phyloP scores from a whole-genome alignment of 352 stramenopile species.

The Elongisporangium undulatum region DNA sequence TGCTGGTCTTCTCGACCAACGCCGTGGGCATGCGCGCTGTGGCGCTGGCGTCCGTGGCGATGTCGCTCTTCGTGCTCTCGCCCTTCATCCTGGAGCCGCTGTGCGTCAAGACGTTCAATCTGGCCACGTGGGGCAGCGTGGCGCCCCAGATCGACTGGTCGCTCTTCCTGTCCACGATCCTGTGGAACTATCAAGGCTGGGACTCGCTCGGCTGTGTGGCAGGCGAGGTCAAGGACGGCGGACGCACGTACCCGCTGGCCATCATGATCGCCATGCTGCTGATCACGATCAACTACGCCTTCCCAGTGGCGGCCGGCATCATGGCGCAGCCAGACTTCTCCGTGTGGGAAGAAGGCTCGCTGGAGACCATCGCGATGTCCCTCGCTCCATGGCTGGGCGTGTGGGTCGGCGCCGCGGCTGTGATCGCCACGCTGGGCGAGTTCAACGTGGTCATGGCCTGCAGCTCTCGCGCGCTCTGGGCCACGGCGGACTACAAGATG shows the following conservation, averaged over 20 bases:
- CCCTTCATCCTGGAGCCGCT: slow-evolving; percentile 78
- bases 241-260: slow-evolving; percentile 75
- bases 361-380: slow-evolving; percentile 75
- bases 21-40: slow-evolving; percentile 75
- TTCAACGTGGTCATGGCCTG: slow-evolving; percentile 88
- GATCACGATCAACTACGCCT: slow-evolving; percentile 84
- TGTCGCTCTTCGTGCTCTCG: slow-evolving; percentile 80
- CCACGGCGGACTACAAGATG: slow-evolving; percentile 83
- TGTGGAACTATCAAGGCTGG: slow-evolving; percentile 88
- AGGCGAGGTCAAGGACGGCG: slow-evolving; percentile 79
- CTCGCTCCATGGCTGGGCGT: slow-evolving; percentile 72
- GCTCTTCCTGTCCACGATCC: slow-evolving; percentile 80
- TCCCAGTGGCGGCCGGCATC: slow-evolving; percentile 74
- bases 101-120: slow-evolving; percentile 66
- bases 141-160: slow-evolving; percentile 76
- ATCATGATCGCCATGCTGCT: slow-evolving; percentile 78
- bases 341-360: slow-evolving; percentile 63
- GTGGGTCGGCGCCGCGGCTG: slow-evolving; percentile 72
- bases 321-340: slow-evolving; percentile 73
- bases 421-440: slow-evolving; percentile 77
- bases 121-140: slow-evolving; percentile 64
- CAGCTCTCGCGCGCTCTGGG: slow-evolving; percentile 76
- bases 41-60: slow-evolving; percentile 64
- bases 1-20: slow-evolving; percentile 72
- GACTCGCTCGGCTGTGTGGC: slow-evolving; percentile 83